Conservation (phyloP, 208 protist species). For the Acanthamoeba royreba region DNA sequence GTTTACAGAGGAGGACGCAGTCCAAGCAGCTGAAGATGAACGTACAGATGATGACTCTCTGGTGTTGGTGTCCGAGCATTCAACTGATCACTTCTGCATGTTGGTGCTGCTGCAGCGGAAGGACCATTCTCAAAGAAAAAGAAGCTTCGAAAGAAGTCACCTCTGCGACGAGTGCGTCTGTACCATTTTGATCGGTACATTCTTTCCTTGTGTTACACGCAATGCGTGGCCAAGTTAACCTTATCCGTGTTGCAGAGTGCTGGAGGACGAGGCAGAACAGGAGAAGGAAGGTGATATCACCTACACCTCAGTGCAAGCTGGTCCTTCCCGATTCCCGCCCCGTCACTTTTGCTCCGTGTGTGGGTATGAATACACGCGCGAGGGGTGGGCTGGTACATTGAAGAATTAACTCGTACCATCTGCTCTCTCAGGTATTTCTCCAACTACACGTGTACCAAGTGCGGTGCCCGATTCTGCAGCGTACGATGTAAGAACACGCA, state of each 20-base stretch:
- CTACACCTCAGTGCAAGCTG: background rate
- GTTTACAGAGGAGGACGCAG: constrained; percentile 22
- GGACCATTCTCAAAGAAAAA: constrained; percentile 27
- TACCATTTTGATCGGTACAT: background rate
- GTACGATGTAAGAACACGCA: constrained; percentile 16
- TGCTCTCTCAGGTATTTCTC: background rate
- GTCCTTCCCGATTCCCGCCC: background rate
- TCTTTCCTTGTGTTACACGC: background rate
- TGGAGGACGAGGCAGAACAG: background rate
- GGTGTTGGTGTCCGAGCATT: background rate
- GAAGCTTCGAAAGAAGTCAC: background rate
- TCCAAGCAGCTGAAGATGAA: background rate
- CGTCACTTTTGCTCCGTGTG: constrained; percentile 20
- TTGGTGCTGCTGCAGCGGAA: too few relatives aligned
- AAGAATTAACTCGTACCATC: too few relatives aligned
- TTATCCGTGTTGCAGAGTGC: background rate
- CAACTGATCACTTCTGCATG: too few relatives aligned
- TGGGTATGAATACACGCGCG: background rate
- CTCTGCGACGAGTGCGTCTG: background rate
- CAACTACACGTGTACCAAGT: constrained; percentile 34
- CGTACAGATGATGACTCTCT: background rate
- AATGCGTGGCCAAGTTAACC: background rate
- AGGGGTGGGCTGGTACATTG: too few relatives aligned
- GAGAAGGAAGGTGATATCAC: background rate
- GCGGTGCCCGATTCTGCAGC: background rate